A percentile compares a stretch with the other conserved stretches of the same genome.
Evolutionary conservation across 805 yeast species (phyloP).

Genomic region (Blastobotrys americana): DNA sequence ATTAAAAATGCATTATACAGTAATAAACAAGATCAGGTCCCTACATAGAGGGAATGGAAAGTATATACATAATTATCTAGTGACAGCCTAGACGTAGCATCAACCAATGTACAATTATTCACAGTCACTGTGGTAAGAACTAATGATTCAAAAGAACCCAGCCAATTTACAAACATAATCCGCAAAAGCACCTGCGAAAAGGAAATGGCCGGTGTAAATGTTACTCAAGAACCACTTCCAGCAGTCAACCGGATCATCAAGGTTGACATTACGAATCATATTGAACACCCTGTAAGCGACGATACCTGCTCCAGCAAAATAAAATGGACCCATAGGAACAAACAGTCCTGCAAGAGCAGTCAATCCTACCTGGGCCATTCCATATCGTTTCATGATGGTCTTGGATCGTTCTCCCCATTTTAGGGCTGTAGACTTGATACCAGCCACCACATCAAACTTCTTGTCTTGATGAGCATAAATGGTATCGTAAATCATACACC

Average conservation of each 20-base stretch:
- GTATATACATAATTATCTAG: too few species aligned
- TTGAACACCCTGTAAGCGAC: slow-evolving; percentile 62
- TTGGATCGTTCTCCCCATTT: slow-evolving; percentile 86
- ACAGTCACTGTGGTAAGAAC: too few species aligned
- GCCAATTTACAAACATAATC: slow-evolving; percentile 32
- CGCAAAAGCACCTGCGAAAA: slow-evolving; percentile 30
- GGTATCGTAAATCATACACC: slow-evolving; percentile 97
- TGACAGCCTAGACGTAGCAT: too few species aligned
- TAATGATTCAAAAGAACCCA: slow-evolving; percentile 19
- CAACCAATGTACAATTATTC: too few species aligned
- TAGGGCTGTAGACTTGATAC: slow-evolving; percentile 90
- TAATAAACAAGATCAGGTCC: too few species aligned
- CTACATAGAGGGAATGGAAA: too few species aligned
- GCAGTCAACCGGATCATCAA: slow-evolving; percentile 74
- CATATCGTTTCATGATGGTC: slow-evolving; percentile 54
- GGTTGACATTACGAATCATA: slow-evolving; percentile 67
- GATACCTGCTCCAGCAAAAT: slow-evolving; percentile 51
- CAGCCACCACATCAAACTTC: slow-evolving; percentile 76
- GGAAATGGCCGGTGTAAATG: slow-evolving; percentile 49
- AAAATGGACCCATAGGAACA: slow-evolving; percentile 84
- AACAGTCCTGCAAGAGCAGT: slow-evolving; percentile 62
- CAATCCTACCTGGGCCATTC: slow-evolving; percentile 59
- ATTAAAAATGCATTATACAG: too few species aligned
- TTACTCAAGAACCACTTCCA: slow-evolving; percentile 75
- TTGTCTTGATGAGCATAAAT: slow-evolving; percentile 98